phyloP scores from a whole-genome alignment of 2,329 filamentous ascomycete genomes.

The Sordariomycetes sp. region DNA sequence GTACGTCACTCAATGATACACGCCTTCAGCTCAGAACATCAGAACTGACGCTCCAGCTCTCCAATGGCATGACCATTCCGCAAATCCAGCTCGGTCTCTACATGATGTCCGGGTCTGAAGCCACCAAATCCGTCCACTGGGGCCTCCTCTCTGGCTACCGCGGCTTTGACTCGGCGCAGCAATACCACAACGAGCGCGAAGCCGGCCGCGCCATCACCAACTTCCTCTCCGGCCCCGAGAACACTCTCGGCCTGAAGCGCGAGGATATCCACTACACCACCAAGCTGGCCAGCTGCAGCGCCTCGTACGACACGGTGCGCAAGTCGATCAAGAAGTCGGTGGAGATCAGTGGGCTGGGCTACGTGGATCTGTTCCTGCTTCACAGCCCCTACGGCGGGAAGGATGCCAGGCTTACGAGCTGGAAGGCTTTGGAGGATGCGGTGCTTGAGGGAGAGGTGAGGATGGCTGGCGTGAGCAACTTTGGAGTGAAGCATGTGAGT shows the following conservation, averaged over 20 bases:
- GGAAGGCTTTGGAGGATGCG: conserved; percentile 70
- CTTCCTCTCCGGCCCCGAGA: conserved; percentile 39
- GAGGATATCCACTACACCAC: conserved; percentile 73
- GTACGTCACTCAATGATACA: conserved; percentile 9
- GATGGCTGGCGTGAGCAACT: conserved; percentile 71
- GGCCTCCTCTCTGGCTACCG: conserved; percentile 45
- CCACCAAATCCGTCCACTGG: conserved; percentile 44
- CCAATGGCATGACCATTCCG: conserved; percentile 59
- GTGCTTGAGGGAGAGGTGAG: conserved; percentile 61
- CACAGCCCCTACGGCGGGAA: conserved; percentile 73
- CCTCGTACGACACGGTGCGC: conserved; percentile 58
- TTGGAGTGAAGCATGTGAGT: conserved; percentile 62
- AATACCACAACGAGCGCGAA: conserved; percentile 61
- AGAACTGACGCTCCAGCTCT: conserved; percentile 39
- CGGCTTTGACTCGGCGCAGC: conserved; percentile 43
- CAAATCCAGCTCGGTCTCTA: conserved; percentile 68
- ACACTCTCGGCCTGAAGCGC: conserved; percentile 43
- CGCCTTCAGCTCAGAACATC: neutral
- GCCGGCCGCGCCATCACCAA: conserved; percentile 55
- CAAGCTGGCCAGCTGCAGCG: conserved; percentile 60
- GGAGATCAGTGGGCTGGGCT: conserved; percentile 56
- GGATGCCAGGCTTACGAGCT: conserved; percentile 58
- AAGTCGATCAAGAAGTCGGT: conserved; percentile 57
- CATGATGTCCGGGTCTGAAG: conserved; percentile 55
- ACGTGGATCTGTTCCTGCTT: conserved; percentile 72